Base-by-base conservation (phyloP, 1,284 basidiomycete species). In the Microbotryomycetes sp. region DNA sequence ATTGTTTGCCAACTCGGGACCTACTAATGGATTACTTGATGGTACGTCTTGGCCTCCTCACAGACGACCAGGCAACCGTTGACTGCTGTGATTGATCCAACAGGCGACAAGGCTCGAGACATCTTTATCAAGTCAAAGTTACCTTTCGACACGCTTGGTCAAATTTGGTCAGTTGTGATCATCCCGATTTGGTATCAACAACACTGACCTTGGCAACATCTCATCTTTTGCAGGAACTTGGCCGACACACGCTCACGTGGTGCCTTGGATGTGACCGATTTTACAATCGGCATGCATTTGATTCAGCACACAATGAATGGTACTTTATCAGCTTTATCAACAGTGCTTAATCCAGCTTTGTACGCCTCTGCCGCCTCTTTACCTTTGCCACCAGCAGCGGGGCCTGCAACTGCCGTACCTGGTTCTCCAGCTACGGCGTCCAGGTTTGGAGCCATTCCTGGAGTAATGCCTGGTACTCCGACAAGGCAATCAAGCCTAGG, bases 191-290 rank as follows among this genome's bases (percentile, higher is more conserved):
- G 19, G 12, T 9, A 23, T 2, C 28, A 3, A 26, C 22, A 25
- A 25, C 26, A 36, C 22, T 55, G 14, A 51, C 19, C 26, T 19
- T 62, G 60, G 30, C 58, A 6, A 45, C 28, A 19, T 47, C 49
- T 42, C 47, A 4, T 36, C 49, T 32, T 49, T 26, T 54, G 0
- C 71, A 93, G 91, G 92, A 87, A 84, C 69, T 83, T 99, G 36
- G 89, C 94, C 22, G 96, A 99, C 76, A 94, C 92, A 1, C 89
- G 93, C 76, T 84, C 88, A 69, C 84, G 96, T 63, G 96, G 96
- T 47, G 80, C 83, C 3, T 84, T 99, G 63, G 96, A 98, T 74
- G 80, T 86, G 25, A 83, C 88, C 49, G 96, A 99, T 77, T 99
- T 98, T 74, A 87, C 88, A 67, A 86, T 99, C 72, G 96, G 89